These are phyloP conservation scores for Alternaria arbusti DNA, from an alignment of 2,329 filamentous ascomycete genomes.

Conservation along the genomic window DNA sequence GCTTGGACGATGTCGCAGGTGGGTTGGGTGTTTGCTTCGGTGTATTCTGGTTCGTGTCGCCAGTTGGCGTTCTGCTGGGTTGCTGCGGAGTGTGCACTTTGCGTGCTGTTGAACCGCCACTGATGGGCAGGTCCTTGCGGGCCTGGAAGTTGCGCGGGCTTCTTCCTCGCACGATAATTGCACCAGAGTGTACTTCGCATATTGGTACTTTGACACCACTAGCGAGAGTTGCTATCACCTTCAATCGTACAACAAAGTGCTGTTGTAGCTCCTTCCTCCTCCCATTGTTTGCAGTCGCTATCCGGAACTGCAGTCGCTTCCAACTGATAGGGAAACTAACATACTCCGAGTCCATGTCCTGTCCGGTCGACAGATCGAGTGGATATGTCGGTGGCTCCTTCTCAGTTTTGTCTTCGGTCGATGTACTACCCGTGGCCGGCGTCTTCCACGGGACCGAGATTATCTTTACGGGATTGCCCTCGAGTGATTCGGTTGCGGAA, in stretches of 20 bases:
- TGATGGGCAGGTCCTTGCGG: slow-evolving; percentile 87
- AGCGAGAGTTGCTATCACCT: slow-evolving; percentile 81
- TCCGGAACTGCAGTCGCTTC: slow-evolving; percentile 91
- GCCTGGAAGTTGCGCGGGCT: slow-evolving; percentile 96
- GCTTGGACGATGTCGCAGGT: slow-evolving; percentile 32
- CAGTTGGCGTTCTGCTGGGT: slow-evolving; percentile 46
- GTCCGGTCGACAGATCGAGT: slow-evolving; percentile 69
- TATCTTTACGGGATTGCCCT: slow-evolving; percentile 88
- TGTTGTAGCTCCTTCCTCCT: slow-evolving; percentile 94
- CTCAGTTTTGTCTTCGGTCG: slow-evolving; percentile 71
- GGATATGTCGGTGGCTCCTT: slow-evolving; percentile 87
- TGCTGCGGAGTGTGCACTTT: slow-evolving; percentile 58
- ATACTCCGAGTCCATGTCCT: slow-evolving; percentile 79
- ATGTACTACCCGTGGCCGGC: slow-evolving; percentile 78
- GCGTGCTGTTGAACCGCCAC: slow-evolving; percentile 78
- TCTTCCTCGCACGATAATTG: slow-evolving; percentile 90
- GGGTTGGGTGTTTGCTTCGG: slow-evolving; percentile 36
- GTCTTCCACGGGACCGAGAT: slow-evolving; percentile 99
- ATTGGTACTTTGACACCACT: slow-evolving; percentile 83
- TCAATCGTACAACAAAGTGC: slow-evolving; percentile 89
- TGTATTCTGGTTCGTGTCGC: slow-evolving; percentile 40
- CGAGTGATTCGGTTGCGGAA: slow-evolving; percentile 92
- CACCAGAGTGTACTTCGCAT: slow-evolving; percentile 83
- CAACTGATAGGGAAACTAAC: slow-evolving; percentile 92
- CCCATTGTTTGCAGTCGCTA: slow-evolving; percentile 95